Evolutionary conservation across 2,329 filamentous ascomycete species (phyloP), one percentile per base, ranked within the genome.

Genomic region (Xylariaceae sp.): DNA sequence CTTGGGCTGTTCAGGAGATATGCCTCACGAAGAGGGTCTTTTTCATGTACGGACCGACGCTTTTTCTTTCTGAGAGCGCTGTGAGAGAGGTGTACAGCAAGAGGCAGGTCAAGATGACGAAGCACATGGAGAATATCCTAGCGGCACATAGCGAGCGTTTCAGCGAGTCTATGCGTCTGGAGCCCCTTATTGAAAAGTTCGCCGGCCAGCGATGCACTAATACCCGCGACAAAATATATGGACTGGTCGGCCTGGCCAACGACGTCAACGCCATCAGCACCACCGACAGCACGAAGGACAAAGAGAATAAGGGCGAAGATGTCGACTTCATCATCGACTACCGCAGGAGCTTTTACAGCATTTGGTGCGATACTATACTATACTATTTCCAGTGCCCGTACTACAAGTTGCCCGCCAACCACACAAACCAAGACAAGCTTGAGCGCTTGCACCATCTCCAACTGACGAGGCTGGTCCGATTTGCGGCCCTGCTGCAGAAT

Each of bases 1-100:
- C 51, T 4, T 55, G 48, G 53, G 48, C 50, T 9, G 48, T 55
- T 26, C 48, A 55, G 30, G 53, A 50, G 8, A 47, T 53, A n/a
- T 53, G 51, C 12, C 40, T 53, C 8, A 41, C 51, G 27, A 39
- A 41, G 32, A 49, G 31, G 29, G 34, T 49, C n/a, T 49, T 53
- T 41, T 53, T 53, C 30, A 32, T 45, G 32, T 53, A 53, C n/a
- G 51, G 51, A 9, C 46, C 51, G 26, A 49, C 51, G 9, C 30
- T 50, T 7, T 11, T 47, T 12, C 43, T 39, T n/a, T 27, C 47
- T 9, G 42, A 47, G 31, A 32, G 47, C 2, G n/a, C 31, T 2
- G 31, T 55, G 12, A 32, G 11, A 8, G 3, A 12, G 1, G 35
- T 35, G 26, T 31, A 49, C 26, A 27, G 45, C 30, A 34, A 12